Evolutionary conservation across 192 early-diverging fungal species (phyloP), one percentile per base, ranked within the genome.

Genomic region (Lunasporangiospora selenospora): DNA sequence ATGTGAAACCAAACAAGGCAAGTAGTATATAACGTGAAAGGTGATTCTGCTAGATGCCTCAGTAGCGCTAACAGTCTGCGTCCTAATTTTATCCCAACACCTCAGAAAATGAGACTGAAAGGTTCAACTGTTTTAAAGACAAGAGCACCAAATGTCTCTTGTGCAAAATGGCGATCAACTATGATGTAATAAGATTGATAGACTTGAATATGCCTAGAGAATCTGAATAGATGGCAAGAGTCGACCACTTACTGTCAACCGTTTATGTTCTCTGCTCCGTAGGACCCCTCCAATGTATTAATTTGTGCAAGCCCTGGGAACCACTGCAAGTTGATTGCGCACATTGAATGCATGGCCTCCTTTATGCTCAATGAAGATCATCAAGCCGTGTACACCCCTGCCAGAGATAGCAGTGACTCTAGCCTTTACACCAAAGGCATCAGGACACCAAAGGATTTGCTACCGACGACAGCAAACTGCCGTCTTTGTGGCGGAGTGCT

Each of bases 281-380:
- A 73, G 69, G 60, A 63, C 32, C 13, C 39, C 2, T 26, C 38
- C 16, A 62, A 54, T 31, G 52, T 52, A 9, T 38, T 73, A 4
- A 49, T 26, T 0, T 73, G 69, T 37, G 37, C 24, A 30, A 70
- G 51, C n/a, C 13, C 16, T 6, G 7, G 11, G 16, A 21, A 24
- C 7, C 21, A 34, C 24, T 73, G 69, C 24, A 39, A 16, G 2
- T 63, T 73, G 69, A 58, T 73, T 15, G 58, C 60, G 2, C 69
- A 73, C 46, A 4, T 73, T 3, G 60, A 58, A 36, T 73, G 69
- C 42, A 73, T 73, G 54, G 60, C 69, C 7, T 29, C 15, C 8
- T 52, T 26, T 15, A 52, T 73, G 40, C 24, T 73, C 0, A 47
- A 53, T 2, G 32, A 63, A 18, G 60, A 63, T 15, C 45, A 40